phyloP scores from a whole-genome alignment of 2,329 filamentous ascomycete species.

The Allantophomopsis cytisporea region DNA sequence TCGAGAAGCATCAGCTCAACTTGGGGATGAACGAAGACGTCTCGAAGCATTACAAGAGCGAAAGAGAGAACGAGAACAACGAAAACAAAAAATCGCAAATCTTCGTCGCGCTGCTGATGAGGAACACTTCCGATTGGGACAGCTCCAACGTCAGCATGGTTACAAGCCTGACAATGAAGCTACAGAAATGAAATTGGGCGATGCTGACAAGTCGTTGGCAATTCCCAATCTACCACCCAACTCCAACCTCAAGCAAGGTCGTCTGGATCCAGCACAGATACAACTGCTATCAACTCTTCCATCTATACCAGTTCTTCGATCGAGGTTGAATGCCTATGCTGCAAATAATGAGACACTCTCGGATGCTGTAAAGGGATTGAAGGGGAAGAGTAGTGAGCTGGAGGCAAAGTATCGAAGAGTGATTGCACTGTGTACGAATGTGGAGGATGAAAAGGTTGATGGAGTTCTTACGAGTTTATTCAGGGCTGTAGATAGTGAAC shows the following conservation, averaged over 20 bases:
- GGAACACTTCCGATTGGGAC: constrained; percentile 41
- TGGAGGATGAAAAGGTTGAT: constrained; percentile 59
- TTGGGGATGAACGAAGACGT: constrained; percentile 63
- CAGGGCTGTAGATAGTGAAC: constrained; percentile 81
- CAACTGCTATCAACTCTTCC: constrained; percentile 32
- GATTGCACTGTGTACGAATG: constrained; percentile 73
- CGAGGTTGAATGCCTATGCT: constrained; percentile 57
- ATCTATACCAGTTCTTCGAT: constrained; percentile 44
- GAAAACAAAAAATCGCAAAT: constrained; percentile 62
- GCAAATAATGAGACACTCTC: constrained; percentile 53
- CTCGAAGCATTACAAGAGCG: constrained; percentile 59
- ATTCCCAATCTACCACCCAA: constrained; percentile 13
- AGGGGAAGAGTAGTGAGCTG: constrained; percentile 68
- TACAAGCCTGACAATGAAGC: constrained; percentile 35
- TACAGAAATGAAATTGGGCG: constrained; percentile 26
- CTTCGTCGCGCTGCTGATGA: constrained; percentile 61
- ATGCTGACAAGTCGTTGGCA: constrained; percentile 18
- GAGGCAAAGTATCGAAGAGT: constrained; percentile 82
- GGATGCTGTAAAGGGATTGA: constrained; percentile 55
- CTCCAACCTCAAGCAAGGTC: constrained; percentile 8
- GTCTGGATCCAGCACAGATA: constrained; percentile 24
- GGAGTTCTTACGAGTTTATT: constrained; percentile 66
- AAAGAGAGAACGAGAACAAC: constrained; percentile 47
- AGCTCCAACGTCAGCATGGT: constrained; percentile 31
- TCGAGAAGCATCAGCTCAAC: constrained; percentile 63